Conservation (phyloP, 352 stramenopile species). For the Aphanomyces stellatus region DNA sequence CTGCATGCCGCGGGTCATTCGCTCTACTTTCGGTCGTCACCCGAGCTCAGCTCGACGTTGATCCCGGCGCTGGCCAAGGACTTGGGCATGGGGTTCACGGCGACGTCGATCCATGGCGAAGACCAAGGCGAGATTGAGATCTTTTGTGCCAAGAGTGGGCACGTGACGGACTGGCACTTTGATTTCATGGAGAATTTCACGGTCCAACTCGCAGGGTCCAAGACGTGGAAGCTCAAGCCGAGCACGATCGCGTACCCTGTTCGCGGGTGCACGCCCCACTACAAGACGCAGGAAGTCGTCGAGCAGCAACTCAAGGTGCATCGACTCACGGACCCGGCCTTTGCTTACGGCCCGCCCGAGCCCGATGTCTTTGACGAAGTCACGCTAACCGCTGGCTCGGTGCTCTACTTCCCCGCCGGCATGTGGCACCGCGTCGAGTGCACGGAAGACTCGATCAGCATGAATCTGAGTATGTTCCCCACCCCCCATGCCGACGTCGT, state of each 20-base stretch:
- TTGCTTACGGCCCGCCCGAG: background rate
- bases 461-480: constrained; percentile 28
- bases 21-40: constrained; percentile 58
- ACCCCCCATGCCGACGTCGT: constrained; percentile 27
- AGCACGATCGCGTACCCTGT: constrained; percentile 43
- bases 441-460: constrained; percentile 27
- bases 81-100: constrained; percentile 54
- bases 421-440: constrained; percentile 31
- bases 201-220: constrained; percentile 57
- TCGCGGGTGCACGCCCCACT: constrained; percentile 67
- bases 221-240: constrained; percentile 56
- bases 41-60: constrained; percentile 40
- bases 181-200: constrained; percentile 88
- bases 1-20: constrained; percentile 34
- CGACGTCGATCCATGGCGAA: constrained; percentile 42
- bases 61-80: constrained; percentile 38
- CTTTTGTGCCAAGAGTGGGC: constrained; percentile 34
- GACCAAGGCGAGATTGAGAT: constrained; percentile 63
- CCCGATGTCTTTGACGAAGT: constrained; percentile 20
- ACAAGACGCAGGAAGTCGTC: constrained; percentile 31
- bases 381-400: constrained; percentile 22
- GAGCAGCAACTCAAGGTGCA: constrained; percentile 71
- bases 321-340: constrained; percentile 17
- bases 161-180: constrained; percentile 65
- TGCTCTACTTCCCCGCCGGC: constrained; percentile 31